Conservation (phyloP, 2,329 filamentous ascomycete genomes). For the Xylaria sp. region DNA sequence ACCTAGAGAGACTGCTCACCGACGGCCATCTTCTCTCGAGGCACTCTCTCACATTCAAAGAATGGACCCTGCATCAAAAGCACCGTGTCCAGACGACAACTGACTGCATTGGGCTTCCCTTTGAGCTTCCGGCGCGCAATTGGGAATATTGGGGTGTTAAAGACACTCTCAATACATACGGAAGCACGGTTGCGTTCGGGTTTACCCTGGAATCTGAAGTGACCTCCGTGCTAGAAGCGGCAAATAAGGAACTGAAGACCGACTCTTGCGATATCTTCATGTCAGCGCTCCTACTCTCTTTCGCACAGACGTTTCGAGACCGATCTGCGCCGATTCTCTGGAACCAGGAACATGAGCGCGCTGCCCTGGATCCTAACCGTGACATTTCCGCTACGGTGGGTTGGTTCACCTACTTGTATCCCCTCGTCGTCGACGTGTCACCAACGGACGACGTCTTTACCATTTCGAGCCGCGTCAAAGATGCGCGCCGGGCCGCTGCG, state of each 20-base stretch:
- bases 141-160: slow-evolving; percentile 62
- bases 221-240: slow-evolving; percentile 56
- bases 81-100: slow-evolving; percentile 51
- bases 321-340: slow-evolving; percentile 63
- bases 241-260: slow-evolving; percentile 61
- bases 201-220: slow-evolving; percentile 59
- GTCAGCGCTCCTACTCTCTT: slow-evolving; percentile 65
- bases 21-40: slow-evolving; percentile 58
- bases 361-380: slow-evolving; percentile 57
- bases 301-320: slow-evolving; percentile 65
- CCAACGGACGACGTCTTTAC: slow-evolving; percentile 61
- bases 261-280: slow-evolving; percentile 66
- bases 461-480: slow-evolving; percentile 65
- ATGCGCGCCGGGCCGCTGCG: slow-evolving; percentile 58
- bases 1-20: slow-evolving; percentile 61
- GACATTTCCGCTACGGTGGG: slow-evolving; percentile 68
- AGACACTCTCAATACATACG: slow-evolving; percentile 58
- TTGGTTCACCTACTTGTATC: slow-evolving; percentile 69
- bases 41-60: slow-evolving; percentile 59
- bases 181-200: slow-evolving; percentile 54
- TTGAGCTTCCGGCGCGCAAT: slow-evolving; percentile 54
- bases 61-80: slow-evolving; percentile 61
- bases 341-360: slow-evolving; percentile 64
- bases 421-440: slow-evolving; percentile 58
- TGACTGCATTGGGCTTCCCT: slow-evolving; percentile 51